A percentile compares a stretch with the other conserved stretches of the same genome.
Conservation (phyloP, 2,329 filamentous ascomycete genomes). For the Fusarium caatingaense region DNA sequence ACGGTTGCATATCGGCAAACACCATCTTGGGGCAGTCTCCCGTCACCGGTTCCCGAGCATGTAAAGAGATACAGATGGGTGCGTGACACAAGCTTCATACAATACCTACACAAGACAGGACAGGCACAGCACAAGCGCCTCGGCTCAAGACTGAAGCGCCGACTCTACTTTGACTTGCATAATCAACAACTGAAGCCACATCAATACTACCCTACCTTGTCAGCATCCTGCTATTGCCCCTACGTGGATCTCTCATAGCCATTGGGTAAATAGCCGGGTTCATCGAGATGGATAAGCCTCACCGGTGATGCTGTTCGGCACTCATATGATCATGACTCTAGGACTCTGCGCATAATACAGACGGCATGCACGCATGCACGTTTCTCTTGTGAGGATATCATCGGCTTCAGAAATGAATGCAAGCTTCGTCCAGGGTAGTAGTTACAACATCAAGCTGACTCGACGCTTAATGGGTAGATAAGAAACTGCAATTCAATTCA, state of each 20-base stretch:
- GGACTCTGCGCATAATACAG: slow-evolving; percentile 8
- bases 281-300: slow-evolving; percentile 17
- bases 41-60: slow-evolving; percentile 29
- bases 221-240: slow-evolving; percentile 6
- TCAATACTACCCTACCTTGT: slow-evolving; percentile 25
- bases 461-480: not conserved
- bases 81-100: slow-evolving; percentile 21
- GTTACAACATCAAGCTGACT: slow-evolving; percentile 9
- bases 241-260: slow-evolving; percentile 21
- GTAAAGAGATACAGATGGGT: slow-evolving; percentile 10
- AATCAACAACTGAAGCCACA: slow-evolving; percentile 25
- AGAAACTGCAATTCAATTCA: not conserved
- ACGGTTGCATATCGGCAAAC: slow-evolving; percentile 7
- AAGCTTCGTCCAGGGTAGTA: not conserved
- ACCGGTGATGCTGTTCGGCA: slow-evolving; percentile 23
- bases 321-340: slow-evolving; percentile 22
- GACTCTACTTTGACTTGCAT: slow-evolving; percentile 29
- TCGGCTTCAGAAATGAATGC: slow-evolving; percentile 17
- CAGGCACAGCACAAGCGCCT: slow-evolving; percentile 16
- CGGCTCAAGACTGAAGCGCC: slow-evolving; percentile 17
- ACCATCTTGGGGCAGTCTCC: not conserved
- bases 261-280: slow-evolving; percentile 20
- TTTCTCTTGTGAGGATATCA: slow-evolving; percentile 12
- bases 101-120: not conserved
- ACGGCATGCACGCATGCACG: slow-evolving; percentile 1